phyloP scores from a whole-genome alignment of 2,329 filamentous ascomycete species.

The Penicillium corylophilum region DNA sequence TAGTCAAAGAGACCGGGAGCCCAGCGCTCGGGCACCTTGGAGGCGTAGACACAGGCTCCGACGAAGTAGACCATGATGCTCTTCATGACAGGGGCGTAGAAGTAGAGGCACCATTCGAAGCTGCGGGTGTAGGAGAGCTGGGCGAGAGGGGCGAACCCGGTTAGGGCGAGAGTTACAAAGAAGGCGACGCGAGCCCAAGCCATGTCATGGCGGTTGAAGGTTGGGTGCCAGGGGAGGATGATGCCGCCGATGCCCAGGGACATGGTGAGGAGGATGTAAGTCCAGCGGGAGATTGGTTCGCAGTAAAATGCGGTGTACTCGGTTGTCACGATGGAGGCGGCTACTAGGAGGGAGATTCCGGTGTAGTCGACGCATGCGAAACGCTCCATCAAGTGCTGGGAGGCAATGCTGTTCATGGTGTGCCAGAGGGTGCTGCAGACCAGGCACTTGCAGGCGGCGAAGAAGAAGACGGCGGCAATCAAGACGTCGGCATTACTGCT shows the following conservation, averaged over 20 bases:
- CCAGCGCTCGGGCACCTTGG: conserved; percentile 90
- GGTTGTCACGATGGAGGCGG: conserved; percentile 94
- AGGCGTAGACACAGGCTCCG: conserved; percentile 85
- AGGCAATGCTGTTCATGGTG: conserved; percentile 96
- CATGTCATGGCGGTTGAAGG: conserved; percentile 90
- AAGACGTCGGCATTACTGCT: conserved; percentile 86
- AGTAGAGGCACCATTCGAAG: conserved; percentile 75
- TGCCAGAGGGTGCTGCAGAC: conserved; percentile 97
- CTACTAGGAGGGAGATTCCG: conserved; percentile 87
- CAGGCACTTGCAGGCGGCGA: conserved; percentile 90
- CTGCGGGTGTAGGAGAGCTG: conserved; percentile 80
- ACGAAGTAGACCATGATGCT: conserved; percentile 80
- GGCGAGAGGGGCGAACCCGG: conserved; percentile 83
- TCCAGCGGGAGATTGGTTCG: conserved; percentile 81
- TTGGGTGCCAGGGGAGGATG: conserved; percentile 92
- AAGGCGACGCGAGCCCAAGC: conserved; percentile 90
- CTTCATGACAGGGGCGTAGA: conserved; percentile 85
- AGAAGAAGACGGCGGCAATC: conserved; percentile 92
- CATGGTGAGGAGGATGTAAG: conserved; percentile 80
- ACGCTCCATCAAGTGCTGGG: conserved; percentile 83
- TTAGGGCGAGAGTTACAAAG: conserved; percentile 81
- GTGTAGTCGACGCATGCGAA: conserved; percentile 99
- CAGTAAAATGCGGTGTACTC: conserved; percentile 99
- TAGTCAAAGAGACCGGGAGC: conserved; percentile 93
- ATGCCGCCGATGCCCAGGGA: conserved; percentile 81